Evolutionary conservation across 805 yeast species (phyloP).

Genomic region (Yamadazyma endophytica): DNA sequence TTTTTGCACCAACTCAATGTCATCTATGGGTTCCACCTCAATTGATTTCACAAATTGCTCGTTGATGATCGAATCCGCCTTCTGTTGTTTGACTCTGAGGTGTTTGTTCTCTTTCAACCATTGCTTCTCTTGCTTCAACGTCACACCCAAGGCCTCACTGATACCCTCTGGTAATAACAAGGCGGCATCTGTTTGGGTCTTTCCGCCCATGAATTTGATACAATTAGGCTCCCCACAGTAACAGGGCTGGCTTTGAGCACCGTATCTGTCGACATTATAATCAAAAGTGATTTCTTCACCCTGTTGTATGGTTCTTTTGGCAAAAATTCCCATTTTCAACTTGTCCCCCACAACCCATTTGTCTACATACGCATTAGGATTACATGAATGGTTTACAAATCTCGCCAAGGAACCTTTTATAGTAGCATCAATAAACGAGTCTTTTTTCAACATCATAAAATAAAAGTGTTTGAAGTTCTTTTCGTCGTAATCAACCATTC

Average conservation of each 20-base stretch:
- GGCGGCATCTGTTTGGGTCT: constrained; percentile 92
- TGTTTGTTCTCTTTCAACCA: constrained; percentile 64
- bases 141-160: constrained; percentile 82
- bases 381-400: constrained; percentile 92
- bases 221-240: constrained; percentile 92
- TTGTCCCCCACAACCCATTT: constrained; percentile 96
- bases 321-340: constrained; percentile 90
- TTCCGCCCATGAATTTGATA: constrained; percentile 92
- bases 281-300: constrained; percentile 94
- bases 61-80: constrained; percentile 55
- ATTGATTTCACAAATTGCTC: constrained; percentile 61
- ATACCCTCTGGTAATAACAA: constrained; percentile 75
- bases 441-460: constrained; percentile 92
- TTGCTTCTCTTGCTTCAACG: constrained; percentile 60
- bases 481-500: constrained; percentile 72
- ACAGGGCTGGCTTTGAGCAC: constrained; percentile 91
- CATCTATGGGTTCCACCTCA: constrained; percentile 46
- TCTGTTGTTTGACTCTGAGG: constrained; percentile 43
- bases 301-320: constrained; percentile 60
- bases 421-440: constrained; percentile 94
- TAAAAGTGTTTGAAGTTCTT: constrained; percentile 76
- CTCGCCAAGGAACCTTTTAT: constrained; percentile 83
- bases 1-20: constrained; percentile 59
- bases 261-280: constrained; percentile 94
- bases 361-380: constrained; percentile 91